phyloP scores from a whole-genome alignment of 805 yeast species.

The Torulaspora gathmanii region DNA sequence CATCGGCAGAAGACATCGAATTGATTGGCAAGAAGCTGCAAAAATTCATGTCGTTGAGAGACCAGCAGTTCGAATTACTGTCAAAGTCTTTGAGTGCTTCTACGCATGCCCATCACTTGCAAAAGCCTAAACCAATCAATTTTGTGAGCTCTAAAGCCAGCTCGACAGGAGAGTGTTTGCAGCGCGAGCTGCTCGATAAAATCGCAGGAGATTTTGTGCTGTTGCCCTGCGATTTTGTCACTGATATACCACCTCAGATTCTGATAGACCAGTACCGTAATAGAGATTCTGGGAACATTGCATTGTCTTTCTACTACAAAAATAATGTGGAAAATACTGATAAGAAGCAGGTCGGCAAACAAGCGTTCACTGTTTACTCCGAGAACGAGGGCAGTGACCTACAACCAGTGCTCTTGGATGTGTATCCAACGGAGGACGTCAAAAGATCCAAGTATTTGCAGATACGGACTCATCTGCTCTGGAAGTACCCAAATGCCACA shows the following conservation, averaged over 20 bases:
- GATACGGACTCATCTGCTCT: conserved; percentile 78
- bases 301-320: conserved; percentile 70
- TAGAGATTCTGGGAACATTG: conserved; percentile 60
- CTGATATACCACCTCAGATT: conserved; percentile 87
- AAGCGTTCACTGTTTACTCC: conserved; percentile 63
- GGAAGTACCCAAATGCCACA: conserved; percentile 78
- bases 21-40: conserved; percentile 48
- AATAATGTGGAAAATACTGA: conserved; percentile 74
- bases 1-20: conserved; percentile 44
- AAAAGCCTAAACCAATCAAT: conserved; percentile 38
- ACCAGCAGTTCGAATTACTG: conserved; percentile 29
- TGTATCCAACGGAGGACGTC: conserved; percentile 63
- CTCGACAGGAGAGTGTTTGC: conserved; percentile 60
- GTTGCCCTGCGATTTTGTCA: conserved; percentile 89
- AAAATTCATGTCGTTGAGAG: conserved; percentile 42
- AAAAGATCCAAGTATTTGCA: conserved; percentile 67
- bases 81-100: conserved; percentile 21
- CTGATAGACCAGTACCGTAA: conserved; percentile 79
- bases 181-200: conserved; percentile 42
- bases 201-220: conserved; percentile 59
- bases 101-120: conserved; percentile 29
- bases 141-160: conserved; percentile 44
- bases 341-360: conserved; percentile 56
- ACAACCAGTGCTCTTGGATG: conserved; percentile 54
- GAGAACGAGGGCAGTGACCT: conserved; percentile 40